A percentile compares a stretch with the other conserved stretches of the same genome.
These are phyloP conservation scores for Cercospora beticola DNA, from an alignment of 2,329 filamentous ascomycete species.

Conservation along the genomic window DNA sequence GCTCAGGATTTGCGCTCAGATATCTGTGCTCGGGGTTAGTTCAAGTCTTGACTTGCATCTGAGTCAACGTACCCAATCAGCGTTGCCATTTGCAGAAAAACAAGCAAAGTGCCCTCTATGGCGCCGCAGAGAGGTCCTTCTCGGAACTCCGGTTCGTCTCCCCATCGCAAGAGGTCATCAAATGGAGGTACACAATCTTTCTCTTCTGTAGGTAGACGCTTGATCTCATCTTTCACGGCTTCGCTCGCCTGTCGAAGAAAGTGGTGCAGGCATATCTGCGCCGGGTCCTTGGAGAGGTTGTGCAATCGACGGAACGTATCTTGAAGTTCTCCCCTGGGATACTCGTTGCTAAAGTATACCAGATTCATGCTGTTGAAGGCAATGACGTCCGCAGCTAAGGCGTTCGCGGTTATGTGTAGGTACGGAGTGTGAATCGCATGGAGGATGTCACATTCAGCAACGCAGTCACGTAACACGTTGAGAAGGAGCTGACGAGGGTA, in stretches of 20 bases:
- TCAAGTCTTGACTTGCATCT: slow-evolving; percentile 22
- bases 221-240: slow-evolving; percentile 45
- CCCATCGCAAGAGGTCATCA: slow-evolving; percentile 44
- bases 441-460: background rate
- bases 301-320: slow-evolving; percentile 45
- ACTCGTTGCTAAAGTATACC: slow-evolving; percentile 51
- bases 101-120: slow-evolving; percentile 49
- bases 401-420: background rate
- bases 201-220: slow-evolving; percentile 35
- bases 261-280: slow-evolving; percentile 39
- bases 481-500: background rate
- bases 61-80: slow-evolving; percentile 43
- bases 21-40: background rate
- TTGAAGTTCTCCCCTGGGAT: slow-evolving; percentile 48
- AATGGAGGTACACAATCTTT: slow-evolving; percentile 15
- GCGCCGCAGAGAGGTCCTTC: slow-evolving; percentile 46
- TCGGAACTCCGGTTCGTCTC: slow-evolving; percentile 40
- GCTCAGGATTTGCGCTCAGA: background rate
- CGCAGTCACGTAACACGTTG: background rate
- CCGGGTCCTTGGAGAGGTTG: slow-evolving; percentile 43
- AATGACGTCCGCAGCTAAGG: background rate
- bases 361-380: slow-evolving; percentile 26
- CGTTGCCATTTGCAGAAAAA: slow-evolving; percentile 43
- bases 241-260: slow-evolving; percentile 46
- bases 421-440: background rate